phyloP scores from a whole-genome alignment of 495 filamentous ascomycete genomes.

The Aspergillus asperescens region DNA sequence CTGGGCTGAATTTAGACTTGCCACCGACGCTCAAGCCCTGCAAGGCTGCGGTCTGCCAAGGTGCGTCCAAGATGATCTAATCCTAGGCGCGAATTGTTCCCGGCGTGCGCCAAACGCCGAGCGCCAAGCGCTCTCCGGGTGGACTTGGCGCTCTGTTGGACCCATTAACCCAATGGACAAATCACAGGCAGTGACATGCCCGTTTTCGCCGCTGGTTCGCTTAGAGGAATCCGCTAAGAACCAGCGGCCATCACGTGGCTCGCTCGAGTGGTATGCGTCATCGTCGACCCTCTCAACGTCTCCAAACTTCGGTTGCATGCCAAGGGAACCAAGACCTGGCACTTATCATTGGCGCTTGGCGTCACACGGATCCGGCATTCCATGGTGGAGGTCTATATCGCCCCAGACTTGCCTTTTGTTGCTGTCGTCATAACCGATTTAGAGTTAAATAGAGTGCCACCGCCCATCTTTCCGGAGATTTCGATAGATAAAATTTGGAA shows the following conservation, averaged over 20 bases:
- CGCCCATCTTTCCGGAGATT: not conserved
- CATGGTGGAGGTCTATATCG: not conserved
- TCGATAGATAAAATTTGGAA: conserved; percentile 5
- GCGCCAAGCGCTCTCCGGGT: conserved; percentile 30
- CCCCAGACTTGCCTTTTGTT: not conserved
- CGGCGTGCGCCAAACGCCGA: conserved; percentile 19
- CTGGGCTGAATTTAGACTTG: conserved; percentile 25
- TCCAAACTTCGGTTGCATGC: conserved; percentile 4
- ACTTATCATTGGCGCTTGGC: conserved; percentile 14
- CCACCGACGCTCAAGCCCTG: conserved; percentile 25
- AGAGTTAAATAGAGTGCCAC: conserved; percentile 15
- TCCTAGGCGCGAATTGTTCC: conserved; percentile 16
- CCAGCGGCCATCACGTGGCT: conserved; percentile 22
- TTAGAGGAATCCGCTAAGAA: conserved; percentile 14
- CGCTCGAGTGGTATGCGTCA: conserved; percentile 9
- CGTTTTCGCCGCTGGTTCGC: conserved; percentile 4
- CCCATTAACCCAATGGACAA: conserved; percentile 12
- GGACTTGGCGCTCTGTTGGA: conserved; percentile 28
- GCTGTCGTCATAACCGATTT: conserved; percentile 11
- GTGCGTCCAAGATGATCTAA: conserved; percentile 12
- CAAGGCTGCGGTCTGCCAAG: conserved; percentile 26
- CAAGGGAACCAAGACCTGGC: conserved; percentile 3
- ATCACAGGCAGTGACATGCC: conserved; percentile 9
- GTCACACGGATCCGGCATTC: conserved; percentile 1
- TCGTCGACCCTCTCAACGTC: conserved; percentile 16